These are phyloP conservation scores for Zangia roseola DNA, from an alignment of 768 basidiomycete genomes.

Conservation along the genomic window DNA sequence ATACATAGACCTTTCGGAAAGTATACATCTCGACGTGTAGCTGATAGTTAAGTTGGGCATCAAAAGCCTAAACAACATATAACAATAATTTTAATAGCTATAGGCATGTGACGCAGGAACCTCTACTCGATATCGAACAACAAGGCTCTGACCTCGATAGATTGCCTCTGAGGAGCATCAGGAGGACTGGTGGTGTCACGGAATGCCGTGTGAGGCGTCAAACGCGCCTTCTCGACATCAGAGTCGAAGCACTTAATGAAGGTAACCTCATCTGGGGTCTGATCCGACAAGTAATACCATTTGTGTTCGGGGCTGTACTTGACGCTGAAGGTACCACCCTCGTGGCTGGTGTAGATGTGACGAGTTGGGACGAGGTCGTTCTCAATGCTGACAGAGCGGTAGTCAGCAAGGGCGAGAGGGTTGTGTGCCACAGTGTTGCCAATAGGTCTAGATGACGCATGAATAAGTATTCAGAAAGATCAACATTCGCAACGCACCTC, in stretches of 20 bases:
- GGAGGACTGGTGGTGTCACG: slow-evolving; percentile 30
- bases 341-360: slow-evolving; percentile 5
- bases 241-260: slow-evolving; percentile 46
- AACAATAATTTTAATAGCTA: background rate
- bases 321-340: slow-evolving; percentile 33
- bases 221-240: slow-evolving; percentile 31
- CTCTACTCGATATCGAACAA: too few species aligned
- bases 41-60: too few species aligned
- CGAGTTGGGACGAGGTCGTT: slow-evolving; percentile 29
- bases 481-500: slow-evolving; percentile 21
- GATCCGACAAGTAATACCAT: slow-evolving; percentile 39
- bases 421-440: too few species aligned
- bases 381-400: slow-evolving; percentile 33
- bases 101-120: background rate
- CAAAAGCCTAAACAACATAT: background rate
- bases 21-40: background rate
- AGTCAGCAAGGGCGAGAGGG: slow-evolving; percentile 27
- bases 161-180: slow-evolving; percentile 37
- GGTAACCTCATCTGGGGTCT: slow-evolving; percentile 38
- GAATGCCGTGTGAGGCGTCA: slow-evolving; percentile 42
- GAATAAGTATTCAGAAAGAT: too few species aligned
- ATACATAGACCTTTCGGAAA: background rate
- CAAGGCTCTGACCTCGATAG: slow-evolving; percentile 35
- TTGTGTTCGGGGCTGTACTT: slow-evolving; percentile 33
- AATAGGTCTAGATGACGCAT: too few species aligned